Evolutionary conservation across 192 early-diverging fungal genomes (phyloP), one percentile per base, ranked within the genome.

Genomic region (Coemansia sp.): DNA sequence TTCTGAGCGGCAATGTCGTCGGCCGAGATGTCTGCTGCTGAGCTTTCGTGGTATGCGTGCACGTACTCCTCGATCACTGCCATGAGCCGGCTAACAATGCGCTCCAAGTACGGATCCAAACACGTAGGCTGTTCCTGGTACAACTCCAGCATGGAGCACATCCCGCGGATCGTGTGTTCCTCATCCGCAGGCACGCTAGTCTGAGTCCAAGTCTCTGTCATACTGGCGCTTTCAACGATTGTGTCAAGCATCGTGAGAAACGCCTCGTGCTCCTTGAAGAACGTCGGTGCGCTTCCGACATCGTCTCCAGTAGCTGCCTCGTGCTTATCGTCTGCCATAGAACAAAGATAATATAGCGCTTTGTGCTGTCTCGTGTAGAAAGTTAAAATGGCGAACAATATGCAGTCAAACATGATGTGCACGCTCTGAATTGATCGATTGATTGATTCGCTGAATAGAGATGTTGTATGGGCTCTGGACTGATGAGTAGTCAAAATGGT

Each of bases 121-220:
- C 77, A 80, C 41, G 66, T 79, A 2, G 83, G 83, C 62, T 80
- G 74, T 68, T 84, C 83, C 65, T 84, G 83, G 36, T 84, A 84
- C 24, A 43, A 3, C 34, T 78, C 75, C 27, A 84, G 66, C 6
- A 66, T 74, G 20, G 47, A 61, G 27, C 61, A 49, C 65, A 79
- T 64, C 31, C 65, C 67, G 62, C 72, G 69, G 13, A 84, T 34
- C 29, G 61, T 52, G 50, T 44, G 53, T 0, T 7, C 44, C 50
- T 83, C 81, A 10, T 67, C 73, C 2, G 52, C 68, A 10, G 81
- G 64, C 13, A 50, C 22, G 29, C 22, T 40, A 15, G 34, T 15
- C 40, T 46, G 38, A 13, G 61, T 5, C 81, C 76, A 79, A 22
- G 53, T 74, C 13, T 55, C 68, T 3, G 20, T 20, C 33, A 55